These are phyloP conservation scores for Macrophomina phaseolina DNA, from an alignment of 2,329 filamentous ascomycete species.

Conservation along the genomic window DNA sequence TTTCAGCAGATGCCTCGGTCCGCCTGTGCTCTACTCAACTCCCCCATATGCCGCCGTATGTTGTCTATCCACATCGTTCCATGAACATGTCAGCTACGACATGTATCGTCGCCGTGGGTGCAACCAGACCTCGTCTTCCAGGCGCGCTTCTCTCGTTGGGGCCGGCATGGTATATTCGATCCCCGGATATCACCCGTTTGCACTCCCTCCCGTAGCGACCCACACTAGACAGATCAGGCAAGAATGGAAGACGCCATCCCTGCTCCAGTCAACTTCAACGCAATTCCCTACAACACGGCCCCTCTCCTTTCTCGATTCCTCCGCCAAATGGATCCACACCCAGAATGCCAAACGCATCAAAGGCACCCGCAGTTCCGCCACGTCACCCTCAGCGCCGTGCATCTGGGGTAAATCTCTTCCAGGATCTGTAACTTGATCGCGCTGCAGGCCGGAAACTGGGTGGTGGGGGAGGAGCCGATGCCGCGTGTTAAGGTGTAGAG, in stretches of 20 bases:
- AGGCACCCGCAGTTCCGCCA: conserved; percentile 32
- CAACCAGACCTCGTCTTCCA: no score
- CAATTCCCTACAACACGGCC: conserved; percentile 26
- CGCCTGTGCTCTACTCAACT: not conserved
- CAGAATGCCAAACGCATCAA: conserved; percentile 26
- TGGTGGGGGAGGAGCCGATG: conserved; percentile 35
- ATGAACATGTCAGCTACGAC: not conserved
- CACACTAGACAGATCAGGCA: not conserved
- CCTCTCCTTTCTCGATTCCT: conserved; percentile 20
- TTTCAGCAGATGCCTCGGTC: conserved; percentile 2
- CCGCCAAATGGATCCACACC: conserved; percentile 19
- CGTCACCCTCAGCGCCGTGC: conserved; percentile 40
- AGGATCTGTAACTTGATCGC: conserved; percentile 41
- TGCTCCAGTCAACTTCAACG: conserved; percentile 24
- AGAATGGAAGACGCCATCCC: not conserved
- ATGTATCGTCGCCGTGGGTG: not conserved
- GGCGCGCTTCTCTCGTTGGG: no score
- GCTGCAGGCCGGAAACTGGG: conserved; percentile 30
- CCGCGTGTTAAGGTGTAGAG: conserved; percentile 38
- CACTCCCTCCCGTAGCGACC: not conserved
- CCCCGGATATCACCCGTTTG: not conserved
- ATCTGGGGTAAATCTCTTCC: conserved; percentile 40
- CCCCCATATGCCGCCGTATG: no score
- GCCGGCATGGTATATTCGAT: not conserved
- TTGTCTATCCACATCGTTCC: not conserved